Evolutionary conservation across 202 grass and related monocot genomes (phyloP).

Genomic region (Brachypodium distachyon): DNA sequence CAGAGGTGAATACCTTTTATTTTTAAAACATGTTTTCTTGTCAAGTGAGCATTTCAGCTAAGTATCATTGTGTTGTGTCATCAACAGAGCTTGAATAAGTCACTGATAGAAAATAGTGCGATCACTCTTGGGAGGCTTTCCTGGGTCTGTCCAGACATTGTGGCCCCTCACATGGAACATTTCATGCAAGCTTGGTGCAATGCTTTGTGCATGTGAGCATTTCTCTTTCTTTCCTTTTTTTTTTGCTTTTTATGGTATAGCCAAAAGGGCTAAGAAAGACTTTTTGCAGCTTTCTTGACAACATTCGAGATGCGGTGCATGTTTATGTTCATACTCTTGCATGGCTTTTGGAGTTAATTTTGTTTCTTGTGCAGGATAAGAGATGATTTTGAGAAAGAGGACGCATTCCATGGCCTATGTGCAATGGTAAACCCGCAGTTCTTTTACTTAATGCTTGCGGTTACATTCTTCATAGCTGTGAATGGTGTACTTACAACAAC

Average conservation of each 20-base stretch:
- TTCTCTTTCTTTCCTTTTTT: background rate
- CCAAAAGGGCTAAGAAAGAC: background rate
- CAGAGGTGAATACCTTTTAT: conserved; percentile 54
- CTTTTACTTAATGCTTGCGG: background rate
- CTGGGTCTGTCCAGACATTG: conserved; percentile 92
- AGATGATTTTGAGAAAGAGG: conserved; percentile 99
- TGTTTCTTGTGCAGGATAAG: conserved; percentile 54
- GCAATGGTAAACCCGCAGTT: conserved; percentile 54
- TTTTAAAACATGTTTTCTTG: background rate
- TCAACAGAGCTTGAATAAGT: conserved; percentile 77
- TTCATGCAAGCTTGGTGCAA: conserved; percentile 95
- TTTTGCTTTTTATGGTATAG: background rate
- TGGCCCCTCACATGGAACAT: conserved; percentile 88
- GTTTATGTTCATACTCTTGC: background rate
- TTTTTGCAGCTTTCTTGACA: background rate
- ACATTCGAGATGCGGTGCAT: background rate
- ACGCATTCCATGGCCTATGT: conserved; percentile 89
- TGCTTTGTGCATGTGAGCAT: conserved; percentile 77
- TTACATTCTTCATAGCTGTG: background rate
- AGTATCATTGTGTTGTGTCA: conserved; percentile 6
- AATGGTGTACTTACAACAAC: background rate
- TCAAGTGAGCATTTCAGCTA: conserved; percentile 7
- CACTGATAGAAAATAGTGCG: conserved; percentile 90
- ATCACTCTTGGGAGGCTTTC: conserved; percentile 96
- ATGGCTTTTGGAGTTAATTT: background rate